Conservation (phyloP, 768 basidiomycete species). For the Amanita jacksonii region DNA sequence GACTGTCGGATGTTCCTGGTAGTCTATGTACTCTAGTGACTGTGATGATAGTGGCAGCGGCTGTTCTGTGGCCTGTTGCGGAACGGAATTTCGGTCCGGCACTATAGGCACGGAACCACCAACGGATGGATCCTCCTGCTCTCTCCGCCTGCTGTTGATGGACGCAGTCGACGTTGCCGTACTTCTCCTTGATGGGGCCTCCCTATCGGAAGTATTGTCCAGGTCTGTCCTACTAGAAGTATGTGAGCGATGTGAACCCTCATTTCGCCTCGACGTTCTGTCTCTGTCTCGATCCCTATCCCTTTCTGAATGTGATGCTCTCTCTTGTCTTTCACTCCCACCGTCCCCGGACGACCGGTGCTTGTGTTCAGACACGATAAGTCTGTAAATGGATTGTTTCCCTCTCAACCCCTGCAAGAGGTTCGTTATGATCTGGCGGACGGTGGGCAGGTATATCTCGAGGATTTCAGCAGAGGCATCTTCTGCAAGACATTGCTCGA, state of each 20-base stretch:
- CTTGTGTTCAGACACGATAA: slow-evolving; percentile 55
- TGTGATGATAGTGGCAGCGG: slow-evolving; percentile 10
- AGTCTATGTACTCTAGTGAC: no score
- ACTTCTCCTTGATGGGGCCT: slow-evolving; percentile 25
- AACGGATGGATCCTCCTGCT: slow-evolving; percentile 36
- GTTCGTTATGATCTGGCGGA: slow-evolving; percentile 86
- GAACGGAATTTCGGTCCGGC: slow-evolving; percentile 18
- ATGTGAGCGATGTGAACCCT: slow-evolving; percentile 35
- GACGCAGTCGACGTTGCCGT: slow-evolving; percentile 29
- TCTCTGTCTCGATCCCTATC: slow-evolving; percentile 9
- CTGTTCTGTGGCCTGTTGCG: slow-evolving; percentile 9
- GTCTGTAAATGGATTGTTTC: slow-evolving; percentile 85
- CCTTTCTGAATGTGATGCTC: slow-evolving; percentile 39
- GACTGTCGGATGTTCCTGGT: slow-evolving; percentile 9
- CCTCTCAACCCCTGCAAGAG: slow-evolving; percentile 88
- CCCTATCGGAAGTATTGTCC: slow-evolving; percentile 17
- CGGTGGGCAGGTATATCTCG: slow-evolving; percentile 81
- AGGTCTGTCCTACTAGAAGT: slow-evolving; percentile 23
- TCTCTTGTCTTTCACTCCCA: slow-evolving; percentile 44
- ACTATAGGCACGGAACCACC: slow-evolving; percentile 39
- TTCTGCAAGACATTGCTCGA: slow-evolving; percentile 88
- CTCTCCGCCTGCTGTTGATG: slow-evolving; percentile 22
- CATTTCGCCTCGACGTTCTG: slow-evolving; percentile 13
- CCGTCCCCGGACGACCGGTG: slow-evolving; percentile 37
- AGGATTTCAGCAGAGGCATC: slow-evolving; percentile 81